phyloP scores from a whole-genome alignment of 768 basidiomycete species.

The Russula lepida region DNA sequence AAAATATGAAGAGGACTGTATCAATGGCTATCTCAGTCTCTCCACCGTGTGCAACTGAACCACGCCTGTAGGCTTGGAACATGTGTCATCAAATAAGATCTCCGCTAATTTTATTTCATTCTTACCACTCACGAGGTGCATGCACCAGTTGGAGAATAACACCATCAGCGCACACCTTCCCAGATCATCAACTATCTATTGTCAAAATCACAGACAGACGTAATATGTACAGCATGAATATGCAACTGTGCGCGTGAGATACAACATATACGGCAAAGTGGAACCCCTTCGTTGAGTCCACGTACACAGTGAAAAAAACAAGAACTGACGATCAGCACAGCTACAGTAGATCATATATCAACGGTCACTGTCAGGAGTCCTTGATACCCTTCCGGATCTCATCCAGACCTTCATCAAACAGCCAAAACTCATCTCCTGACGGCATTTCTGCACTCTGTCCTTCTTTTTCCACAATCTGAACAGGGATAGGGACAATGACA shows the following conservation, averaged over 20 bases:
- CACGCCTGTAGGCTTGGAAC: too few species aligned
- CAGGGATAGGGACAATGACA: too few species aligned
- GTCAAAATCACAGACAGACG: neutral
- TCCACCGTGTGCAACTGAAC: constrained; percentile 77
- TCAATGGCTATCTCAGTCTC: constrained; percentile 95
- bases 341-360: neutral
- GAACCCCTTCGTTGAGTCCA: neutral
- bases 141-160: too few species aligned
- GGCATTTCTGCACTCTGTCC: neutral
- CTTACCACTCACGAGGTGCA: too few species aligned
- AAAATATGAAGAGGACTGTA: constrained; percentile 28
- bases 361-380: constrained; percentile 28
- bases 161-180: too few species aligned
- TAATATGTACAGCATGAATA: neutral
- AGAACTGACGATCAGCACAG: neutral
- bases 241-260: too few species aligned
- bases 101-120: too few species aligned
- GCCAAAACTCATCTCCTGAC: constrained; percentile 45
- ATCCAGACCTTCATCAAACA: constrained; percentile 61
- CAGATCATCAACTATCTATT: too few species aligned
- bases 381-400: constrained; percentile 63
- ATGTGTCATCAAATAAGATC: too few species aligned
- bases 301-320: neutral
- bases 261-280: neutral
- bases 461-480: neutral